Conservation (phyloP, 805 yeast species). For the Metschnikowia aberdeeniae region DNA sequence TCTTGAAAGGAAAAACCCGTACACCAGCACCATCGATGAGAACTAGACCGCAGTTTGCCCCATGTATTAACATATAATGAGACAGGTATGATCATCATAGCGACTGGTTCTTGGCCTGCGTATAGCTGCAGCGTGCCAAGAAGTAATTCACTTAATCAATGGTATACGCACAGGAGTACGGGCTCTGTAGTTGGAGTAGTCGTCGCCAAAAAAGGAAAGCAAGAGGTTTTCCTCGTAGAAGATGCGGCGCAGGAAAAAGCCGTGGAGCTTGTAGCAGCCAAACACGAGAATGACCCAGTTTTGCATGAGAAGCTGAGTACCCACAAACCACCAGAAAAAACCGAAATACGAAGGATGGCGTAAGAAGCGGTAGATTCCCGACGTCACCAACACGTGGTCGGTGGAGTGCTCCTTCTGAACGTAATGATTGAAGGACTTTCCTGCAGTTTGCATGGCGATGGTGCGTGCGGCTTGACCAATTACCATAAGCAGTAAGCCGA, state of each 20-base stretch:
- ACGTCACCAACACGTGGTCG: conserved; percentile 65
- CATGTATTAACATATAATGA: too few relatives aligned
- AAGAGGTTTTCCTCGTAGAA: conserved; percentile 65
- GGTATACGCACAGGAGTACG: conserved; percentile 62
- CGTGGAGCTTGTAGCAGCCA: conserved; percentile 57
- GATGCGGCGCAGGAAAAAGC: conserved; percentile 69
- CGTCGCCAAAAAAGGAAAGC: conserved; percentile 64
- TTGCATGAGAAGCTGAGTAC: conserved; percentile 66
- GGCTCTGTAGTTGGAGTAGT: conserved; percentile 52
- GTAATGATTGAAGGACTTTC: conserved; percentile 78
- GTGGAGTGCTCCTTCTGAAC: conserved; percentile 50
- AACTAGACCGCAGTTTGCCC: too few relatives aligned
- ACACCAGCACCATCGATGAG: too few relatives aligned
- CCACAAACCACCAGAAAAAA: conserved; percentile 90
- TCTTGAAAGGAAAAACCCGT: too few relatives aligned
- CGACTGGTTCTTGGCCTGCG: too few relatives aligned
- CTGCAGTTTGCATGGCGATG: conserved; percentile 83
- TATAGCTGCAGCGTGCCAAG: background rate
- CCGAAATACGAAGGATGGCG: conserved; percentile 94
- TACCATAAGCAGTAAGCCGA: conserved; percentile 49
- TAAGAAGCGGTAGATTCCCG: conserved; percentile 61
- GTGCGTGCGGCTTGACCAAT: conserved; percentile 70
- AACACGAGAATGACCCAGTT: conserved; percentile 58
- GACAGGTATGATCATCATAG: too few relatives aligned
- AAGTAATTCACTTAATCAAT: conserved; percentile 27